Evolutionary conservation across 2,329 filamentous ascomycete genomes (phyloP).

Genomic region (Alternaria ventricosa): DNA sequence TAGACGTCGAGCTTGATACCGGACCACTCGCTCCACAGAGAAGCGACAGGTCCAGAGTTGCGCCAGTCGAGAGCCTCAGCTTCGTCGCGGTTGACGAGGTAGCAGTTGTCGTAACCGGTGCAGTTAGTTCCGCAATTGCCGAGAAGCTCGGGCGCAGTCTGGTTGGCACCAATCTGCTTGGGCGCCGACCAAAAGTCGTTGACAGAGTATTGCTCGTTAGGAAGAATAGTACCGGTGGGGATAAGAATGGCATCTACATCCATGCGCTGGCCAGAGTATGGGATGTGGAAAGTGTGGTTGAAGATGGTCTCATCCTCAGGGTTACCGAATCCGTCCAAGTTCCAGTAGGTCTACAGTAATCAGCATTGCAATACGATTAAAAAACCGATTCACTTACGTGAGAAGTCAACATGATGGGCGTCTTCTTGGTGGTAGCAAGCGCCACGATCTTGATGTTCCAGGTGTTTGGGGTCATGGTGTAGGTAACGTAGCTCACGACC

Average conservation of each 20-base stretch:
- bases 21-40: slow-evolving; percentile 74
- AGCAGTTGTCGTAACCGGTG: slow-evolving; percentile 84
- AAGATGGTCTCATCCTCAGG: slow-evolving; percentile 68
- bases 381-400: slow-evolving; percentile 57
- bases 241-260: slow-evolving; percentile 65
- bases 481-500: slow-evolving; percentile 76
- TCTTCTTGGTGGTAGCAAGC: slow-evolving; percentile 73
- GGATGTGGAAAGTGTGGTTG: slow-evolving; percentile 76
- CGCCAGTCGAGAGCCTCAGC: slow-evolving; percentile 69
- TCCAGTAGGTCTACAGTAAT: slow-evolving; percentile 73
- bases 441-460: slow-evolving; percentile 79
- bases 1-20: slow-evolving; percentile 84
- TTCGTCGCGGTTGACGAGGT: slow-evolving; percentile 68
- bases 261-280: slow-evolving; percentile 73
- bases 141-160: slow-evolving; percentile 65
- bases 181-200: slow-evolving; percentile 84
- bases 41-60: slow-evolving; percentile 64
- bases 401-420: slow-evolving; percentile 81
- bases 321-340: slow-evolving; percentile 80
- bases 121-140: slow-evolving; percentile 83
- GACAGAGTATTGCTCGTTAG: slow-evolving; percentile 70
- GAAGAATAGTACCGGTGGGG: slow-evolving; percentile 66
- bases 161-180: slow-evolving; percentile 78
- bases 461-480: slow-evolving; percentile 68
- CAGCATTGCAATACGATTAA: neutral